Conservation (phyloP, 257 asterid species). For the Mentha longifolia region DNA sequence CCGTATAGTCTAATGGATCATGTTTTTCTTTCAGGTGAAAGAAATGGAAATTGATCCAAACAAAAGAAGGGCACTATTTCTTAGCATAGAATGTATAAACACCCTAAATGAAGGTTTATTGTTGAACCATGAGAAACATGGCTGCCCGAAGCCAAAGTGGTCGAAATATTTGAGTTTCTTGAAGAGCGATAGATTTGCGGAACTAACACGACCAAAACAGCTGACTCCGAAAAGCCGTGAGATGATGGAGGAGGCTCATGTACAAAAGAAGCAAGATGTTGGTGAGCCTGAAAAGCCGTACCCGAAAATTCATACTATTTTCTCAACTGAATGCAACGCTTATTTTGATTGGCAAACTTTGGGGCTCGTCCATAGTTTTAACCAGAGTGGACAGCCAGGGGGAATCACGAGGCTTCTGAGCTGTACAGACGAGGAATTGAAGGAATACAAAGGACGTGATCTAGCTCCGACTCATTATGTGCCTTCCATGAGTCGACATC, state of each 20-base stretch:
- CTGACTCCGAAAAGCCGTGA: slow-evolving; percentile 62
- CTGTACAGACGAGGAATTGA: slow-evolving; percentile 88
- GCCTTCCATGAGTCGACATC: slow-evolving; percentile 99
- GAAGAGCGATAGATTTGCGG: slow-evolving; percentile 77
- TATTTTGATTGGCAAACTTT: slow-evolving; percentile 98
- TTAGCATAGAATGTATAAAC: slow-evolving; percentile 77
- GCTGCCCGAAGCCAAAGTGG: slow-evolving; percentile 92
- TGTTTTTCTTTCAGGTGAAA: slow-evolving; percentile 53
- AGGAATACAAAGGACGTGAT: slow-evolving; percentile 85
- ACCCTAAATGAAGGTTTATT: slow-evolving; percentile 83
- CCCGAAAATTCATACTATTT: slow-evolving; percentile 89
- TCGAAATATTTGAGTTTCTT: slow-evolving; percentile 88
- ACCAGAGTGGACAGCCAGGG: slow-evolving; percentile 92
- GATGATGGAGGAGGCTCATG: slow-evolving; percentile 66
- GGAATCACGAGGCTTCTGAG: slow-evolving; percentile 87
- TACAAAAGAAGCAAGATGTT: slow-evolving; percentile 45
- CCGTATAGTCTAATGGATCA: neutral
- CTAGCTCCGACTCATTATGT: slow-evolving; percentile 94
- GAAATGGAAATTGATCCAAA: slow-evolving; percentile 66
- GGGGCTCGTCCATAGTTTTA: slow-evolving; percentile 93
- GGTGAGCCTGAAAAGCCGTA: slow-evolving; percentile 58
- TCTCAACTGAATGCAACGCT: slow-evolving; percentile 89
- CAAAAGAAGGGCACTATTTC: slow-evolving; percentile 69
- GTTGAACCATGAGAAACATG: slow-evolving; percentile 69
- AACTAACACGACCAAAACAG: slow-evolving; percentile 66